Percentiles rank a stretch among this genome's conserved stretches.
phyloP scores from a whole-genome alignment of 2,329 filamentous ascomycete genomes.

The Clonostachys byssicola region DNA sequence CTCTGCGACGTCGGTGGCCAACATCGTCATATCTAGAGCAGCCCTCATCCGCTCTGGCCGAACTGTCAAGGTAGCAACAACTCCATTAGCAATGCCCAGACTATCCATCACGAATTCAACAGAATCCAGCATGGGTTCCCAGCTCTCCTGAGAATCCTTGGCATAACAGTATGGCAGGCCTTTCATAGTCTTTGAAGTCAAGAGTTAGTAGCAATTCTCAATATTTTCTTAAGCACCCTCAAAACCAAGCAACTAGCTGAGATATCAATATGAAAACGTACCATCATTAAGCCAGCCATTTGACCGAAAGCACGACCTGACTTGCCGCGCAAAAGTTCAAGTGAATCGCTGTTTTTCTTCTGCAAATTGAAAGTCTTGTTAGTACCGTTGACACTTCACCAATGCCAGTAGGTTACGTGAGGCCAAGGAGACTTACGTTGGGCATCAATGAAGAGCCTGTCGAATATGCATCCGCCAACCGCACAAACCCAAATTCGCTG shows the following conservation, averaged over 20 bases:
- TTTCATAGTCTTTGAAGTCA: conserved; percentile 34
- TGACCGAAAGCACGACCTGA: conserved; percentile 14
- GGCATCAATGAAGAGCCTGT: conserved; percentile 9
- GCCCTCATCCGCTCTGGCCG: conserved; percentile 66
- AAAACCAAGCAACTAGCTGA: conserved; percentile 5
- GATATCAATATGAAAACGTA: conserved; percentile 15
- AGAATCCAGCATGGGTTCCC: conserved; percentile 72
- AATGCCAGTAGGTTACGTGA: not conserved
- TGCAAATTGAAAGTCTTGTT: conserved; percentile 2
- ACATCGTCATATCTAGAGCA: conserved; percentile 69
- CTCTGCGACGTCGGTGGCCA: conserved; percentile 64
- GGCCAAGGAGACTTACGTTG: not conserved
- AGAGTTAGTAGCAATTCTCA: conserved; percentile 17
- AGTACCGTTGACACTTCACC: conserved; percentile 3
- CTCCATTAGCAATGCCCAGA: conserved; percentile 70
- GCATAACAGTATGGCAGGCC: conserved; percentile 72
- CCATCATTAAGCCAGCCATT: conserved; percentile 57
- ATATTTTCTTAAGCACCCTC: conserved; percentile 9
- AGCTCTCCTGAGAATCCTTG: conserved; percentile 74
- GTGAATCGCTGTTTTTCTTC: conserved; percentile 27
- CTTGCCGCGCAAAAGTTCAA: conserved; percentile 19
- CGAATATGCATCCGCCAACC: conserved; percentile 13
- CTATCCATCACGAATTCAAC: conserved; percentile 71
- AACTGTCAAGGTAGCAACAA: conserved; percentile 62
- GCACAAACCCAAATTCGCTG: conserved; percentile 12